A percentile compares a stretch with the other conserved stretches of the same genome.
Evolutionary conservation across 192 early-diverging fungal genomes (phyloP).

Genomic region (Coemansia sp.): DNA sequence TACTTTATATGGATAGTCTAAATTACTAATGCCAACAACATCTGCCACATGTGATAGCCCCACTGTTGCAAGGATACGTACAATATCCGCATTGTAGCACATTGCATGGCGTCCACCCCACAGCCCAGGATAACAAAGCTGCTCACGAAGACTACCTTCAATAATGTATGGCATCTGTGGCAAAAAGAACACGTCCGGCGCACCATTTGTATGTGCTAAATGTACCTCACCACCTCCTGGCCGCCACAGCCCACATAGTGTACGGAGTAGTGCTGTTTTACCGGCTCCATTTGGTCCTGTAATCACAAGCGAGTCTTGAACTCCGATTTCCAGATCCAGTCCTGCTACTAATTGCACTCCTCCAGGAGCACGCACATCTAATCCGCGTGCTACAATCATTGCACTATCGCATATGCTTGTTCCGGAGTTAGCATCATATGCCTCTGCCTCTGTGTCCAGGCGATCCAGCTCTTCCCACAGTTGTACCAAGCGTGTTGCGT

Average conservation of each 20-base stretch:
- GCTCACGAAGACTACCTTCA: conserved; percentile 63
- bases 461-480: conserved; percentile 71
- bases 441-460: conserved; percentile 1
- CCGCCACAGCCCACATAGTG: conserved; percentile 75
- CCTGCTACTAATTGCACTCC: conserved; percentile 36
- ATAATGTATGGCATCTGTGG: conserved; percentile 68
- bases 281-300: conserved; percentile 80
- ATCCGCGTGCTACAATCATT: conserved; percentile 11
- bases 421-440: neutral
- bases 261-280: conserved; percentile 79
- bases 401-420: neutral
- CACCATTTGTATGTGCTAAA: conserved; percentile 14
- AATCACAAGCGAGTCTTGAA: conserved; percentile 64
- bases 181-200: conserved; percentile 62
- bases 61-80: conserved; percentile 16
- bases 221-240: conserved; percentile 55
- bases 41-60: conserved; percentile 24
- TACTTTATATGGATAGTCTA: conserved; percentile 35
- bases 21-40: neutral
- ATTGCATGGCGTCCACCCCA: conserved; percentile 18
- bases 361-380: conserved; percentile 34
- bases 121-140: conserved; percentile 61
- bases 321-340: conserved; percentile 52
- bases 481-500: conserved; percentile 76
- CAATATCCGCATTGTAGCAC: conserved; percentile 35